A percentile compares a stretch with the other conserved stretches of the same genome.
phyloP scores from a whole-genome alignment of 345 rosid genomes.

The Eucalyptus guilfoylei region DNA sequence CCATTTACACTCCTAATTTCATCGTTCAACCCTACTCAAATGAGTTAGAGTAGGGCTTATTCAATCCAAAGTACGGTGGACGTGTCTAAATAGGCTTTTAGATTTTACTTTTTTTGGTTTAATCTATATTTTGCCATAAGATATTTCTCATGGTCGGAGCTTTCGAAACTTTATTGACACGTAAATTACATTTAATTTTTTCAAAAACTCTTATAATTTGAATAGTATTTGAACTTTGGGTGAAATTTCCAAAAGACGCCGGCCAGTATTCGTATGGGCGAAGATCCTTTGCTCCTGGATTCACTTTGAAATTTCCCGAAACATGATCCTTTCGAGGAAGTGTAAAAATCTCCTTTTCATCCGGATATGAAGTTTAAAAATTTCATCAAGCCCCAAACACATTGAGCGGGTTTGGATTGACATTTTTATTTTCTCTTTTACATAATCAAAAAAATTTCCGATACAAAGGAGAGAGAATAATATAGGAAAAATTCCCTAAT shows the following conservation, averaged over 20 bases:
- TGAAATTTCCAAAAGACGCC: background rate
- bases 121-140: background rate
- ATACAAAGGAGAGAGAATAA: background rate
- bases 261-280: background rate
- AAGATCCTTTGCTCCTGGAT: background rate
- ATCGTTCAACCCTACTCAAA: background rate
- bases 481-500: background rate
- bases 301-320: background rate
- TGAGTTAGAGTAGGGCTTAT: background rate
- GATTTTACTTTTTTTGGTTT: no score
- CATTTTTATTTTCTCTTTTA: no score
- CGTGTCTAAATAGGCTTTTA: background rate
- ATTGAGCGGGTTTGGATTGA: background rate
- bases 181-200: background rate
- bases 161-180: background rate
- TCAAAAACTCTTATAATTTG: background rate
- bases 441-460: no score
- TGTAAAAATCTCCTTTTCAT: background rate
- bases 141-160: background rate
- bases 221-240: background rate
- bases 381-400: background rate
- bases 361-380: background rate
- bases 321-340: background rate
- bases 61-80: background rate
- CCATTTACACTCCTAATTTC: background rate